These are phyloP conservation scores for Paraconiothyrium brasiliense DNA, from an alignment of 2,329 filamentous ascomycete genomes.

Conservation along the genomic window DNA sequence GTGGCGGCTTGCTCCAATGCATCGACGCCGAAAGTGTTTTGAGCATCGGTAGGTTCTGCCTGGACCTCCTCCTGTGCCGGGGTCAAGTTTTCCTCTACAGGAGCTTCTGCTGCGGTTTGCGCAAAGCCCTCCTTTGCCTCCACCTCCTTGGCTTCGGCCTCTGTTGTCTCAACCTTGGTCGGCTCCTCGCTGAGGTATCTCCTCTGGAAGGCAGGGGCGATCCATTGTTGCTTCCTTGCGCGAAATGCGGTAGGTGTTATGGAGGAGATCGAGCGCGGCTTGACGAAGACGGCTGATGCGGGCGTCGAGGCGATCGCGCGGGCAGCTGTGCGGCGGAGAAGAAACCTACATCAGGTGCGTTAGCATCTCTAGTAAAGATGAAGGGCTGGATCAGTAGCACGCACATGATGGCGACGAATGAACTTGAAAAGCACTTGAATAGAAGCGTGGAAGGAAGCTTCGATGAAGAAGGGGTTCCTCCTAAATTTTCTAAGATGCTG, in stretches of 20 bases:
- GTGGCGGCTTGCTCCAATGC: conserved; percentile 31
- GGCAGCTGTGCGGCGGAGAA: conserved; percentile 66
- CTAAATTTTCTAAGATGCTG: conserved; percentile 12
- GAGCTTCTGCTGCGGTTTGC: conserved; percentile 47
- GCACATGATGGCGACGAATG: conserved; percentile 29
- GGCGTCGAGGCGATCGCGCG: conserved; percentile 62
- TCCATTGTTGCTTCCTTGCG: conserved; percentile 51
- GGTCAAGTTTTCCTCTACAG: conserved; percentile 45
- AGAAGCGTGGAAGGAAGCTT: conserved; percentile 8
- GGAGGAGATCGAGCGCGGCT: conserved; percentile 49
- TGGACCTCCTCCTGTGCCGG: conserved; percentile 36
- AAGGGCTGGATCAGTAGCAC: background rate
- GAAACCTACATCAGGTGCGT: conserved; percentile 58
- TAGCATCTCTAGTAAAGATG: conserved; percentile 10
- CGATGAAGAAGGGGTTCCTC: conserved; percentile 13
- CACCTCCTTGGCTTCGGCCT: conserved; percentile 38
- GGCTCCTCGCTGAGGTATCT: conserved; percentile 60
- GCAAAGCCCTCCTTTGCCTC: conserved; percentile 42
- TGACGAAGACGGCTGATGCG: conserved; percentile 55
- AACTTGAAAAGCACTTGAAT: background rate
- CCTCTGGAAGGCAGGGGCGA: conserved; percentile 54
- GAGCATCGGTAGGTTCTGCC: conserved; percentile 35
- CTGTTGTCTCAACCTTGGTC: conserved; percentile 49
- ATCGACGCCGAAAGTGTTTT: conserved; percentile 37
- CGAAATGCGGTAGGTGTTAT: conserved; percentile 41